Conservation (phyloP, 2,329 filamentous ascomycete species). For the Myriosclerotinia scirpicola region DNA sequence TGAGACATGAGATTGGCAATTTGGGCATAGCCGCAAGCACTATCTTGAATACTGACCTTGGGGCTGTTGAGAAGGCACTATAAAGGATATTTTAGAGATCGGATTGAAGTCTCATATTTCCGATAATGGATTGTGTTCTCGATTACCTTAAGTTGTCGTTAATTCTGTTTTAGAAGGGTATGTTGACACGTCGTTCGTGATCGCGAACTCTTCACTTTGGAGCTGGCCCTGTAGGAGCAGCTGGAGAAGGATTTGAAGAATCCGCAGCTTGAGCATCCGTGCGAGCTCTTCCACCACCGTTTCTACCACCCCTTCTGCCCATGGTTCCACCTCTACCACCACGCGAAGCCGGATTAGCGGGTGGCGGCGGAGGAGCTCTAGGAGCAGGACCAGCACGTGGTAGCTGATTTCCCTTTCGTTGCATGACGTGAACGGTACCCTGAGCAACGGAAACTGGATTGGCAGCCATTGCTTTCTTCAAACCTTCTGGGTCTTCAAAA, state of each 20-base stretch:
- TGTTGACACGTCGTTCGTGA: not conserved
- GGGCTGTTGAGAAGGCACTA: not conserved
- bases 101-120: not conserved
- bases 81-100: not conserved
- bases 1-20: not conserved
- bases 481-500: conserved; percentile 69
- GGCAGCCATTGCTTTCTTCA: conserved; percentile 77
- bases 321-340: conserved; percentile 33
- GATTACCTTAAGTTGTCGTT: not conserved
- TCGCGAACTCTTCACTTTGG: conserved; percentile 26
- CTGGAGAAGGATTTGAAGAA: conserved; percentile 24
- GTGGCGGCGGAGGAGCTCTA: conserved; percentile 24
- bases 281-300: conserved; percentile 32
- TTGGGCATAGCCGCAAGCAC: not conserved
- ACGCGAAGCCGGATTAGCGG: conserved; percentile 28
- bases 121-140: not conserved
- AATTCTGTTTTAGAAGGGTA: not conserved
- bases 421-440: conserved; percentile 82
- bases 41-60: not conserved
- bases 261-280: conserved; percentile 26
- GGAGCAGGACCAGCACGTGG: conserved; percentile 72
- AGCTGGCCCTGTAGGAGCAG: conserved; percentile 35
- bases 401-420: conserved; percentile 78
- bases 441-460: conserved; percentile 82
- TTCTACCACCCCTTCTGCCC: conserved; percentile 33